A percentile compares a stretch with the other conserved stretches of the same genome.
Evolutionary conservation across 139 green algal genomes (phyloP).

Genomic region (Chlorella sp.): DNA sequence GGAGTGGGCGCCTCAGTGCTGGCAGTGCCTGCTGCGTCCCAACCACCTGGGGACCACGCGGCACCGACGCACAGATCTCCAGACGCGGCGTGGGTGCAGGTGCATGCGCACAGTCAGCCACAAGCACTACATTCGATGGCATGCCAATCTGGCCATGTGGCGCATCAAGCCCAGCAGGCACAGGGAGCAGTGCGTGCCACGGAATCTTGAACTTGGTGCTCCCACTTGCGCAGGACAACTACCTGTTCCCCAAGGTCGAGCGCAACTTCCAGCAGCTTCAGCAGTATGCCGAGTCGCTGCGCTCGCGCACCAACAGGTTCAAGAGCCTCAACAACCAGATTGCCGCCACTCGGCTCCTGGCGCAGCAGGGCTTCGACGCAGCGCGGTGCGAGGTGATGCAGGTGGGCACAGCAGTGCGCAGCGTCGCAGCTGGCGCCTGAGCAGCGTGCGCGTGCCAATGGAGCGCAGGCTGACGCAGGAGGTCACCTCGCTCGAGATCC

Average conservation of each 20-base stretch:
- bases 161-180: too few species aligned
- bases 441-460: too few species aligned
- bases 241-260: constrained; percentile 64
- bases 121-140: too few species aligned
- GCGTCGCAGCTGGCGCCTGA: too few species aligned
- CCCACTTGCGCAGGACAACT: constrained; percentile 42
- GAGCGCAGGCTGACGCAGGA: constrained; percentile 48
- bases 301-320: constrained; percentile 39
- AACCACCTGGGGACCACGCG: too few species aligned
- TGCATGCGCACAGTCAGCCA: too few species aligned
- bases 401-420: too few species aligned
- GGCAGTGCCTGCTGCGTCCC: constrained; percentile 6
- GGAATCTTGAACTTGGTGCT: background rate
- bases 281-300: constrained; percentile 54
- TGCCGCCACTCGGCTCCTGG: constrained; percentile 68
- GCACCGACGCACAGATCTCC: too few species aligned
- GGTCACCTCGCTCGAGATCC: constrained; percentile 65
- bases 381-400: constrained; percentile 26
- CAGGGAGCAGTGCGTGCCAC: background rate
- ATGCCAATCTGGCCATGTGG: too few species aligned
- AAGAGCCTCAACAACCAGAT: constrained; percentile 47
- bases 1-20: background rate
- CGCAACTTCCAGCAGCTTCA: constrained; percentile 69
- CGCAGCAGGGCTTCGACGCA: constrained; percentile 71
- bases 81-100: too few species aligned